Conservation (phyloP, 768 basidiomycete species). For the Mycena galopus region DNA sequence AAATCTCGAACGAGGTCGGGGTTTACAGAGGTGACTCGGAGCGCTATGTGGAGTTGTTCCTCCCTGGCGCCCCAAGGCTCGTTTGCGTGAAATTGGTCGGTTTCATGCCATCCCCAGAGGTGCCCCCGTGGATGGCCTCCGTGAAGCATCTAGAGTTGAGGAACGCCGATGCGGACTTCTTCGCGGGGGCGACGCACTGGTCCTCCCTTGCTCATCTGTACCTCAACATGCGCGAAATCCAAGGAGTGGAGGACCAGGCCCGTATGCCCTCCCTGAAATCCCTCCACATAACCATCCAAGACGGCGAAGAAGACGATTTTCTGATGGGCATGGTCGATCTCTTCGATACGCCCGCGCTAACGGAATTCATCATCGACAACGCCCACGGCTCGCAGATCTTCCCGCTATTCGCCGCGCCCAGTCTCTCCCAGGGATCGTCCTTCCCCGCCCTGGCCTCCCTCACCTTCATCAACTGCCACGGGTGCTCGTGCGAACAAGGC, state of each 20-base stretch:
- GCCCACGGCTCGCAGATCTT: conserved; percentile 11
- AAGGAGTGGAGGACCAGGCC: neutral
- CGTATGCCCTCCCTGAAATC: neutral
- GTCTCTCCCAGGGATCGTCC: neutral
- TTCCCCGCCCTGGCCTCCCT: conserved; percentile 16
- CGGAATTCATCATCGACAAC: neutral
- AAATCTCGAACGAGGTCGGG: neutral
- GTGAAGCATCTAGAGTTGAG: neutral
- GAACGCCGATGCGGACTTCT: neutral
- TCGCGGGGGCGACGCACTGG: neutral
- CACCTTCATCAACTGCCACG: neutral
- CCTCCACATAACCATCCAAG: neutral
- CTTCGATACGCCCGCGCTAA: conserved; percentile 3
- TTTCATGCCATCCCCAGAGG: neutral
- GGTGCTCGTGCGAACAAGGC: neutral
- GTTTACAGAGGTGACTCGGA: neutral
- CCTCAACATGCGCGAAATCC: neutral
- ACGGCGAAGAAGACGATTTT: neutral
- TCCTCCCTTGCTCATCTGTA: neutral
- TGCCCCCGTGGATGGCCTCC: neutral
- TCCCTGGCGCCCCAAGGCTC: neutral
- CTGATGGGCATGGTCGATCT: neutral
- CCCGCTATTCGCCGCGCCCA: neutral
- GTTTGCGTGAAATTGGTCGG: neutral
- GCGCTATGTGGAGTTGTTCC: neutral